phyloP scores from a whole-genome alignment of 1,284 basidiomycete species.

The Mycosarcoma mackinlayi region DNA sequence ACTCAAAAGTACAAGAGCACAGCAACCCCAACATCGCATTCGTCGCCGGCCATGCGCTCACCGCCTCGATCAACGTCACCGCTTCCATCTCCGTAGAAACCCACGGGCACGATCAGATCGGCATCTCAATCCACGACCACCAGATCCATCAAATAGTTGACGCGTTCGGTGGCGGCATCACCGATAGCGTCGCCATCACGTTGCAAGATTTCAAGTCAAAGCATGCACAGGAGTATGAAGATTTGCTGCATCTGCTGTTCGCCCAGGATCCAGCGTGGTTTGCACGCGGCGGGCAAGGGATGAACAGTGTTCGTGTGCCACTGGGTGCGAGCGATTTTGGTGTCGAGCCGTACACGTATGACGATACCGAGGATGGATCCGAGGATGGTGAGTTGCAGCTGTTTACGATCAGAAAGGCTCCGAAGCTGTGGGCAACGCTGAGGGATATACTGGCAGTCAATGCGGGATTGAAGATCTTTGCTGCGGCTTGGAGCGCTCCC shows the following conservation, averaged over 20 bases:
- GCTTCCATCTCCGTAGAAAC: background rate
- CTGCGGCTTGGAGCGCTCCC: conserved; percentile 50
- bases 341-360: conserved; percentile 45
- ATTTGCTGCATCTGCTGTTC: conserved; percentile 52
- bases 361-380: conserved; percentile 52
- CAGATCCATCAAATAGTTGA: conserved; percentile 44
- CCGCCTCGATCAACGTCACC: conserved; percentile 29
- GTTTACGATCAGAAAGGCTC: conserved; percentile 52
- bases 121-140: conserved; percentile 31
- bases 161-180: conserved; percentile 49
- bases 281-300: conserved; percentile 34
- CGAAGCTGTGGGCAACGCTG: conserved; percentile 51
- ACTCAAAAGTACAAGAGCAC: conserved; percentile 30
- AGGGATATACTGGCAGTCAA: conserved; percentile 41
- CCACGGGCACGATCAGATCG: conserved; percentile 20
- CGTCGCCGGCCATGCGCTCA: conserved; percentile 7
- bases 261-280: conserved; percentile 38
- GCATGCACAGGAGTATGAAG: conserved; percentile 45
- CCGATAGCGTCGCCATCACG: conserved; percentile 52
- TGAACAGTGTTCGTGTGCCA: conserved; percentile 49
- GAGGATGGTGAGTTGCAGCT: conserved; percentile 35
- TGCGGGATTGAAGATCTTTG: conserved; percentile 36
- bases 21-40: conserved; percentile 42
- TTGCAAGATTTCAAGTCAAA: conserved; percentile 49
- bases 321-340: conserved; percentile 57